Base-by-base conservation (phyloP, 2,329 filamentous ascomycete species). In the Neocatenulostroma microsporum region DNA sequence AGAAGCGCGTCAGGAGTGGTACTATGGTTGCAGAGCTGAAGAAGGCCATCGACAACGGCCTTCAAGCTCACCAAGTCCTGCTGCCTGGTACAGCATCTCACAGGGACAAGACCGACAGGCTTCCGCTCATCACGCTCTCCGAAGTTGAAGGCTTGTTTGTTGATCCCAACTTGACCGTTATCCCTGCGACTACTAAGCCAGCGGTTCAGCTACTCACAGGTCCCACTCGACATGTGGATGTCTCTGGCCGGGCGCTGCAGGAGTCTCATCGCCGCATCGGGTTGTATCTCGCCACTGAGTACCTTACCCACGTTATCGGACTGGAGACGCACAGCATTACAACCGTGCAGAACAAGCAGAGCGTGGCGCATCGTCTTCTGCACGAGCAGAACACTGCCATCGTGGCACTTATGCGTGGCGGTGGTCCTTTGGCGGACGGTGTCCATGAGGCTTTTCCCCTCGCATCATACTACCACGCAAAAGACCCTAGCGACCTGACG, bases 341-440 rank as follows among this genome's bases (percentile, higher is more conserved):
- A 0, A 72, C 79, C 41, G 73, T 79, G 0, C 70, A 74, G 41
- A 70, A 67, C 3, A 5, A 42, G 2, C 67, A 62, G 0, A 50
- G 29, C 4, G 29, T 18, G 0, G 75, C 75, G 0, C 60, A 70
- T 47, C 64, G 58, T 5, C 58, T 80, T 2, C 39, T 28, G 0
- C 18, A 68, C 36, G 74, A 80, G 48, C 6, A 56, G 1, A 36
- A 58, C 7, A 80, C 73, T 0, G 39, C 63, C 1, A 78, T 82
- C 30, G 57, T 80, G 1, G 63, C 75, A 0, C 43, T 80, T n/a
- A 80, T 81, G 75, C 71, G 74, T 7, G 74, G 71, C 2, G 76
- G 76, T 7, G 74, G 79, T 43, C 64, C 75, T 0, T 75, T 82
- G 70, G 77, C 77, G 0, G 53, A 69, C 2, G 76, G 76, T 0